Evolutionary conservation across 202 grass and related monocot genomes (phyloP), one percentile per base, ranked within the genome.

Genomic region (Setaria viridis): DNA sequence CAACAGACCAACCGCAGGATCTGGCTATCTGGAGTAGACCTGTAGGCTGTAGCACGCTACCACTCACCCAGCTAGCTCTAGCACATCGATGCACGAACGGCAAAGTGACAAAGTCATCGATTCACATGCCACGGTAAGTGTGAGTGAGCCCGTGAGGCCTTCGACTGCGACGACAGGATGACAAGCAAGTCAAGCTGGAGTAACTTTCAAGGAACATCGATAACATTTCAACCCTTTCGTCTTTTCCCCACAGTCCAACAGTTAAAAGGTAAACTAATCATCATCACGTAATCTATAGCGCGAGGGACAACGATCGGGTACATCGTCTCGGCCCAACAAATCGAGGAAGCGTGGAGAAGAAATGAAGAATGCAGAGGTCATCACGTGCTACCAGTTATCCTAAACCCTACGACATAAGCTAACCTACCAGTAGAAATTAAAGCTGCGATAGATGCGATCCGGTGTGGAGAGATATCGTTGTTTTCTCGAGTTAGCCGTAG

Each of bases 341-440:
- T 87, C 20, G 19, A 76, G 72, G 43, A 87, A 80, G 53, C 33
- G 15, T 80, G 32, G 54, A 49, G 84, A 58, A 72, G 32, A 58
- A 82, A 25, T 25, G 5, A 39, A 41, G 5, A 41, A 41, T 21
- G 10, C 9, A 48, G 10, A 33, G 42, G 59, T 34, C 81, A 49
- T 57, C 15, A 51, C 49, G 80, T 35, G 54, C 21, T 46, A 49
- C 37, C 4, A 10, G 46, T 62, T 85, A 85, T 58, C 70, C 70
- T 91, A 87, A 87, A 81, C 11, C 82, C 77, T 73, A 65, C 72
- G 6, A 42, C 37, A 33, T 71, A 82, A 82, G 79, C 79, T 82
- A 76, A 34, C 20, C 50, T 46, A 30, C 0, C 4, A 33, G 60
- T 55, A 37, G 30, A 50, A 74, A 35, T 16, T 54, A 74, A 35